These are phyloP conservation scores for Phytophthora melonis DNA, from an alignment of 352 stramenopile genomes.

Conservation along the genomic window DNA sequence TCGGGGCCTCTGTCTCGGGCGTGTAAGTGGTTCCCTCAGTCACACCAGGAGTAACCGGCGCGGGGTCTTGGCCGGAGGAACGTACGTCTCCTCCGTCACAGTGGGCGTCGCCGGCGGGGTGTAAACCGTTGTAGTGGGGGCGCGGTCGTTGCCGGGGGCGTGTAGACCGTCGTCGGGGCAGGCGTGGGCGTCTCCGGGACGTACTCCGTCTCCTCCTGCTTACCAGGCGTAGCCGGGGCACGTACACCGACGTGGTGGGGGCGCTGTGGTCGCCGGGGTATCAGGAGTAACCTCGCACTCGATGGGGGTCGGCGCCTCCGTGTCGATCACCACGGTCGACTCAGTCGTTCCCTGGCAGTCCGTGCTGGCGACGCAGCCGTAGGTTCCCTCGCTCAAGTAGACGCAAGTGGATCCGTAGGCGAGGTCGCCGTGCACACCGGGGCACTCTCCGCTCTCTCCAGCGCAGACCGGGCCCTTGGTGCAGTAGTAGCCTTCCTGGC, in stretches of 20 bases:
- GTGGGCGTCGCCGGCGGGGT: no score
- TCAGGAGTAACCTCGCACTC: slow-evolving; percentile 30
- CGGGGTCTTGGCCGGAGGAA: not conserved
- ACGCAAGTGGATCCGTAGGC: slow-evolving; percentile 38
- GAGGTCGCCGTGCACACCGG: slow-evolving; percentile 32
- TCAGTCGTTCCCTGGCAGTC: slow-evolving; percentile 20
- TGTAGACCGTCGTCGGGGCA: slow-evolving; percentile 3
- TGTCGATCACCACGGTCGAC: not conserved
- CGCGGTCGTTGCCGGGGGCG: not conserved
- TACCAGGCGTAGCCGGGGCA: no score
- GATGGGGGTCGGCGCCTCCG: slow-evolving; percentile 11
- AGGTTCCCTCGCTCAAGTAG: slow-evolving; percentile 19
- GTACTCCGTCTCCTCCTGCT: not conserved
- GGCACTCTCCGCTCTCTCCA: slow-evolving; percentile 33
- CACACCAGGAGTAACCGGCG: not conserved
- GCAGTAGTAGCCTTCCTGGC: slow-evolving; percentile 41
- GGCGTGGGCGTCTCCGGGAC: not conserved
- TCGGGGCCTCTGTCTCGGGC: no score
- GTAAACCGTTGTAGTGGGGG: not conserved
- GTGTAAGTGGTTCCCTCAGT: not conserved
- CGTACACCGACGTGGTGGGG: not conserved
- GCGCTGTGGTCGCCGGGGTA: slow-evolving; percentile 2
- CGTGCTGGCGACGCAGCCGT: slow-evolving; percentile 43
- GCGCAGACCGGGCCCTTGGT: slow-evolving; percentile 40
- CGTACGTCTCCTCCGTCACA: not conserved